phyloP scores from a whole-genome alignment of 2,329 filamentous ascomycete genomes.

The Stagonosporopsis cucurbitacearum region DNA sequence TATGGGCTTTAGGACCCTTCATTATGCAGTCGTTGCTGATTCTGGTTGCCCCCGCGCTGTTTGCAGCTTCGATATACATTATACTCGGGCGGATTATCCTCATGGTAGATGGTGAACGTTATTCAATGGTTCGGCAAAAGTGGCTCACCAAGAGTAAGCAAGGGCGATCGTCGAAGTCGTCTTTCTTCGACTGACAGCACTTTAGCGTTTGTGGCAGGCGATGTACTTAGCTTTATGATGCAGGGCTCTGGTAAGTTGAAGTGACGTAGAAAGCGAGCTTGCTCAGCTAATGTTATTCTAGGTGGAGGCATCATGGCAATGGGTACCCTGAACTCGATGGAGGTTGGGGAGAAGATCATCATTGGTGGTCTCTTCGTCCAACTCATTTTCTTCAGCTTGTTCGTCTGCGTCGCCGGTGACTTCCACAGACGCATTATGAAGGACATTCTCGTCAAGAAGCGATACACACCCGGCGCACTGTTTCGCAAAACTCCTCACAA shows the following conservation, averaged over 20 bases:
- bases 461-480: conserved; percentile 1
- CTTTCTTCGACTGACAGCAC: not conserved
- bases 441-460: conserved; percentile 8
- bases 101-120: conserved; percentile 46
- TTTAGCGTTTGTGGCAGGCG: conserved; percentile 52
- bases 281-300: conserved; percentile 6
- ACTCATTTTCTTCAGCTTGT: conserved; percentile 57
- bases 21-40: conserved; percentile 41
- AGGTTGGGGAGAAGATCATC: conserved; percentile 29
- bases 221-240: conserved; percentile 54
- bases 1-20: conserved; percentile 13
- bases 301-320: conserved; percentile 29
- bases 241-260: conserved; percentile 37
- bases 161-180: not conserved
- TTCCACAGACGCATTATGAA: conserved; percentile 30
- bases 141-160: conserved; percentile 50
- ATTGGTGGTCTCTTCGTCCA: conserved; percentile 52
- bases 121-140: conserved; percentile 46
- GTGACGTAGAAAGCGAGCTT: conserved; percentile 23
- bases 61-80: conserved; percentile 59
- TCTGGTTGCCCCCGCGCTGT: conserved; percentile 55
- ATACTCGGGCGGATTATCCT: conserved; percentile 55
- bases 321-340: conserved; percentile 10
- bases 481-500: conserved; percentile 14
- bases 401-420: conserved; percentile 43